Conservation (phyloP, 75 land plant genomes). For the Pseudotsuga menziesii region DNA sequence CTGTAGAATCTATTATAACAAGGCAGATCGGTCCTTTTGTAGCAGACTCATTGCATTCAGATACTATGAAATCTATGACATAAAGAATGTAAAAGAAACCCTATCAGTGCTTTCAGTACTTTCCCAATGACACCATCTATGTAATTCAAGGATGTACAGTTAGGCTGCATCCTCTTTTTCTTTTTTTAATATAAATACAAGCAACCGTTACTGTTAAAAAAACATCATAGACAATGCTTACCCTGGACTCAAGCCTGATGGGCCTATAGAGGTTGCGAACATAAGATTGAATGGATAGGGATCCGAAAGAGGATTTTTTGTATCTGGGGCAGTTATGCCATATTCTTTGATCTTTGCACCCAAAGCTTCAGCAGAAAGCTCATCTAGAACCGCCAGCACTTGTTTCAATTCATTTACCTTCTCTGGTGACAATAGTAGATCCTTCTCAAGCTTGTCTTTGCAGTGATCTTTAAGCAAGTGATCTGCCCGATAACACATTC, state of each 20-base stretch:
- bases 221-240: no score
- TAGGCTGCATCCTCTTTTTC: no score
- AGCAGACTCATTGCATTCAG: no score
- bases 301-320: conserved; percentile 86
- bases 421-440: conserved; percentile 47
- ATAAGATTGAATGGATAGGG: conserved; percentile 97
- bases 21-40: no score
- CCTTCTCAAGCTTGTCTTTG: conserved; percentile 73
- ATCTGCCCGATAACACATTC: conserved; percentile 84
- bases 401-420: conserved; percentile 70
- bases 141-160: no score
- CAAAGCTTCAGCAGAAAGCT: conserved; percentile 76
- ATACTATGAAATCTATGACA: no score
- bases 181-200: no score
- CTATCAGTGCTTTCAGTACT: no score
- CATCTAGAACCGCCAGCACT: conserved; percentile 82
- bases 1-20: no score
- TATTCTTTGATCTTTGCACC: conserved; percentile 86
- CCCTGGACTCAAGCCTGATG: conserved; percentile 22
- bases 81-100: no score
- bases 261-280: conserved; percentile 37
- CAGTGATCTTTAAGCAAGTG: conserved; percentile 87
- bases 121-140: no score
- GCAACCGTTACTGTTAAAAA: no score
- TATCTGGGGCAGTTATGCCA: conserved; percentile 88